Evolutionary conservation across 2,329 filamentous ascomycete genomes (phyloP), one percentile per base, ranked within the genome.

Genomic region (Cladosporium velox): DNA sequence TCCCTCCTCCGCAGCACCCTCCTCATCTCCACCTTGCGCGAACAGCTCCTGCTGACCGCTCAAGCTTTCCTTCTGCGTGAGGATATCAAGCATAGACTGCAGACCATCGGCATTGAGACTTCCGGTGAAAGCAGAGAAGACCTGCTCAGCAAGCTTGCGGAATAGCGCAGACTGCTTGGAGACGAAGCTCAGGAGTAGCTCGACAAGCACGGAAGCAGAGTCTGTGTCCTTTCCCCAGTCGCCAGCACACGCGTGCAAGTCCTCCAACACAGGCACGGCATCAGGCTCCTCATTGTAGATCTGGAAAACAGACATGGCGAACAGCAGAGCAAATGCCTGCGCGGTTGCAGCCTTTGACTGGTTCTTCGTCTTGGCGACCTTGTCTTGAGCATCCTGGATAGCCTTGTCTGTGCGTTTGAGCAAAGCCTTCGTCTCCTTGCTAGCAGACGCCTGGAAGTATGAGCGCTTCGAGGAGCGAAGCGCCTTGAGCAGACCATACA

Each of bases 211-310:
- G 73, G 91, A 88, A 0, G 92, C 90, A 10, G 65, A 72, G 67
- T 70, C 74, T 55, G 68, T 74, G 67, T 68, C 76, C 78, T 72
- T 87, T 82, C 47, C 79, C 76, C 75, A 86, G 79, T 69, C 87
- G 83, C 90, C 84, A 67, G 90, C 90, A 76, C 90, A 93, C 67
- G 90, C 83, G 70, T 90, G 86, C n/a, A 97, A 83, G 71, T 97
- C 94, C 64, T 91, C 87, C 10, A 97, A 81, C 68, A 95, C 89
- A 59, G 90, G 88, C 26, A 97, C 86, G 0, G 93, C 91, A 74
- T 98, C 95, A 0, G 90, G 84, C 67, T 97, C 93, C 28, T 92
- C 91, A 73, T 94, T 93, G 80, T 97, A 97, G 10, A 97, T 85
- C 77, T 97, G 92, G 65, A 98, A 84, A 15, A 97, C 86, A 0